A percentile compares a stretch with the other conserved stretches of the same genome.
Evolutionary conservation across 164 flowering plant species (phyloP).

Genomic region (Magnolia officinalis): DNA sequence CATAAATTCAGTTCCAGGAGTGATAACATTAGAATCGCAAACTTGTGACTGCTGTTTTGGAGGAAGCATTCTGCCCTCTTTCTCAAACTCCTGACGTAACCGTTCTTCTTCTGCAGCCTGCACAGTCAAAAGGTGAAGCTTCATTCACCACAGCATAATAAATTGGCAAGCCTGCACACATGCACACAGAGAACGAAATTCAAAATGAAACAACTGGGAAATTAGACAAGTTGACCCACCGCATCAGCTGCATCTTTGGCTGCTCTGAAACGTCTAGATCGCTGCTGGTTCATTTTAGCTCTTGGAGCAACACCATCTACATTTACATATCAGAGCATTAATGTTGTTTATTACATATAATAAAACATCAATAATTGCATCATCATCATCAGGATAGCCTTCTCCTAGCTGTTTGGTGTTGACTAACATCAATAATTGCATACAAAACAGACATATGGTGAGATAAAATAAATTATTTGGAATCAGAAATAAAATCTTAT

Average conservation of each 20-base stretch:
- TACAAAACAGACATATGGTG: background rate
- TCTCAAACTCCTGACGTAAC: slow-evolving; percentile 76
- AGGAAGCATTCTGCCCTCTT: slow-evolving; percentile 90
- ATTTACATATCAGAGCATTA: slow-evolving; percentile 10
- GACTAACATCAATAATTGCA: background rate
- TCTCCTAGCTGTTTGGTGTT: background rate
- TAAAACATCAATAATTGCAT: background rate
- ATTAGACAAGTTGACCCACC: slow-evolving; percentile 36
- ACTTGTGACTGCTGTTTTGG: slow-evolving; percentile 79
- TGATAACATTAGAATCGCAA: slow-evolving; percentile 89
- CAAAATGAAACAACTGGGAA: slow-evolving; percentile 3
- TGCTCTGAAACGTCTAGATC: slow-evolving; percentile 94
- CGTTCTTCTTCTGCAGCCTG: slow-evolving; percentile 93
- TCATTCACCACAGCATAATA: background rate
- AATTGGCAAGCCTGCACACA: background rate
- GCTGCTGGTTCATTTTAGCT: slow-evolving; percentile 98
- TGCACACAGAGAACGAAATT: background rate
- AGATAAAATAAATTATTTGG: background rate
- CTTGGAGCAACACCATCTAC: slow-evolving; percentile 98
- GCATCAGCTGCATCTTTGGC: slow-evolving; percentile 97
- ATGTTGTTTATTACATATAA: background rate
- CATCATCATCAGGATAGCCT: background rate
- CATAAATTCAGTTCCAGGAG: slow-evolving; percentile 98
- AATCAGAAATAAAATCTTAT: background rate
- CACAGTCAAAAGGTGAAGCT: slow-evolving; percentile 3